phyloP scores from a whole-genome alignment of 306 rosid species.

The Sindora glabra region DNA sequence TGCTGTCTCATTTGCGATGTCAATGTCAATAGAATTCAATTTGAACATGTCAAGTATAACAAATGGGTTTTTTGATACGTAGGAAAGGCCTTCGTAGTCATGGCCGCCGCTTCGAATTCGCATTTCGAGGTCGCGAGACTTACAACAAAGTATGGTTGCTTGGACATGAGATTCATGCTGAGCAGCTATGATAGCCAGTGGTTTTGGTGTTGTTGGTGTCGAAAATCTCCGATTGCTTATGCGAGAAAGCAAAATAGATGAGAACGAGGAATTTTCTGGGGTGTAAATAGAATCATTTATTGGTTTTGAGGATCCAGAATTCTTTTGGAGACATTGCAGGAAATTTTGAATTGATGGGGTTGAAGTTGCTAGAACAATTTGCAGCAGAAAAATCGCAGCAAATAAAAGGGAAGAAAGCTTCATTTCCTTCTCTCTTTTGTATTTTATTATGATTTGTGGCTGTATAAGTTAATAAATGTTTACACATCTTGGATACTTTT shows the following conservation, averaged over 20 bases:
- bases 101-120: neutral
- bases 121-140: neutral
- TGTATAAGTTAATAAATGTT: no score
- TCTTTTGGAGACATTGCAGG: neutral
- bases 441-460: no score
- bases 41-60: neutral
- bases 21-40: neutral
- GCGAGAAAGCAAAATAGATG: neutral
- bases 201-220: neutral
- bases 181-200: neutral
- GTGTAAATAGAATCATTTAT: neutral
- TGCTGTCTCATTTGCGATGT: no score
- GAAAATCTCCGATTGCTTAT: neutral
- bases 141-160: neutral
- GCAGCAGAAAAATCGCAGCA: neutral
- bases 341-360: neutral
- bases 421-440: no score
- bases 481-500: no score
- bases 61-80: neutral
- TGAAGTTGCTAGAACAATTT: neutral
- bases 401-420: neutral
- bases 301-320: neutral
- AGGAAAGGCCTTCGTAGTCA: neutral
- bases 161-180: neutral
- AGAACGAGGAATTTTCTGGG: neutral